phyloP scores from a whole-genome alignment of 23 red algal species.

The Chondrus crispus region DNA sequence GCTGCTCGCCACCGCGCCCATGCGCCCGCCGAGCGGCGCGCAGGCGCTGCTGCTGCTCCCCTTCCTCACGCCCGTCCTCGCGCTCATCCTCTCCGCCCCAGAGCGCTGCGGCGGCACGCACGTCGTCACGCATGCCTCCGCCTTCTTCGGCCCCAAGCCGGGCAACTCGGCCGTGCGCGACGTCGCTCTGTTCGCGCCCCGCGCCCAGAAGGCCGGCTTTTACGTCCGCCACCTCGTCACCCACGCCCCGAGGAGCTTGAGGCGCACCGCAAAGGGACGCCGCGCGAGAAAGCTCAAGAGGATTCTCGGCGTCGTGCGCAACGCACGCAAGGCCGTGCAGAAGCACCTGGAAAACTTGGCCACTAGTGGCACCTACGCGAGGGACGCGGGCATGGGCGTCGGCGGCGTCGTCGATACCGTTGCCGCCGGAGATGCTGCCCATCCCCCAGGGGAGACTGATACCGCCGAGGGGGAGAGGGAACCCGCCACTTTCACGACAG shows the following conservation, averaged over 20 bases:
- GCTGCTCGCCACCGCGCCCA: not conserved
- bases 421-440: not conserved
- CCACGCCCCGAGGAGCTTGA: too few species aligned
- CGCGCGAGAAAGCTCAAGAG: not conserved
- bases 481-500: too few species aligned
- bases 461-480: not conserved
- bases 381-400: not conserved
- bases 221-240: not conserved
- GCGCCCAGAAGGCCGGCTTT: conserved; percentile 21
- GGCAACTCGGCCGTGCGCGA: conserved; percentile 20
- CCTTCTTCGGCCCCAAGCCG: conserved; percentile 66
- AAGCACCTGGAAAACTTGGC: too few species aligned
- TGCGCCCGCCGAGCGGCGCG: too few species aligned
- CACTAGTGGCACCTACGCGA: not conserved
- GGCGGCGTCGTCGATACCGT: not conserved
- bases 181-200: conserved; percentile 61
- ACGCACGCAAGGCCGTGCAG: not conserved
- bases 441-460: not conserved
- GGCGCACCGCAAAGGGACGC: too few species aligned
- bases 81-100: conserved; percentile 50
- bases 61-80: conserved; percentile 10
- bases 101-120: conserved; percentile 66
- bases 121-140: conserved; percentile 65
- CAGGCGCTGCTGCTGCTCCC: conserved; percentile 31
- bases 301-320: not conserved